Evolutionary conservation across 371 early-diverging fungal species (phyloP).

Genomic region (Circinella minor): DNA sequence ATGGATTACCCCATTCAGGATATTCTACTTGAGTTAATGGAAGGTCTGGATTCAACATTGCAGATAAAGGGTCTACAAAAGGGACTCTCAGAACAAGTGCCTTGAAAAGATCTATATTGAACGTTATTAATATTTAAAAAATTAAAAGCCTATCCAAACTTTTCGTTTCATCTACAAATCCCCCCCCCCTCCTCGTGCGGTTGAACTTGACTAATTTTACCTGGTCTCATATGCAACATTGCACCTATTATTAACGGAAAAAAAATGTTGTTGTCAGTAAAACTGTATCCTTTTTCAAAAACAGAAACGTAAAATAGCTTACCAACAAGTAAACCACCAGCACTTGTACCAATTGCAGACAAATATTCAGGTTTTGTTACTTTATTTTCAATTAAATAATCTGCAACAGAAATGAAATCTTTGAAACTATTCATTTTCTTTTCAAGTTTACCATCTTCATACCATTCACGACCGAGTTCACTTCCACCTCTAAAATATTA

Average conservation of each 20-base stretch:
- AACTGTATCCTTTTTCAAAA: slow-evolving; percentile 9
- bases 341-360: slow-evolving; percentile 76
- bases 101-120: slow-evolving; percentile 65
- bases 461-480: slow-evolving; percentile 82
- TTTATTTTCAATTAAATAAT: slow-evolving; percentile 59
- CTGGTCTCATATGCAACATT: slow-evolving; percentile 70
- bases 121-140: slow-evolving; percentile 8
- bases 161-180: neutral
- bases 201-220: slow-evolving; percentile 14
- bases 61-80: slow-evolving; percentile 83
- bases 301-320: slow-evolving; percentile 3
- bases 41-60: slow-evolving; percentile 77
- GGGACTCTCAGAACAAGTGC: slow-evolving; percentile 84
- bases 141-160: neutral
- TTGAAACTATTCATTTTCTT: slow-evolving; percentile 74
- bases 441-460: slow-evolving; percentile 68
- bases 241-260: slow-evolving; percentile 47
- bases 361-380: slow-evolving; percentile 56
- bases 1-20: slow-evolving; percentile 89
- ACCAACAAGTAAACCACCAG: slow-evolving; percentile 78
- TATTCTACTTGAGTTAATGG: slow-evolving; percentile 82
- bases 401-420: slow-evolving; percentile 74
- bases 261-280: neutral
- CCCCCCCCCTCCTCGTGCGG: too few species aligned
- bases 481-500: slow-evolving; percentile 70